Percentiles rank a stretch among this genome's conserved stretches.
phyloP scores from a whole-genome alignment of 2,329 filamentous ascomycete species.

The Aspergillus cejpii region DNA sequence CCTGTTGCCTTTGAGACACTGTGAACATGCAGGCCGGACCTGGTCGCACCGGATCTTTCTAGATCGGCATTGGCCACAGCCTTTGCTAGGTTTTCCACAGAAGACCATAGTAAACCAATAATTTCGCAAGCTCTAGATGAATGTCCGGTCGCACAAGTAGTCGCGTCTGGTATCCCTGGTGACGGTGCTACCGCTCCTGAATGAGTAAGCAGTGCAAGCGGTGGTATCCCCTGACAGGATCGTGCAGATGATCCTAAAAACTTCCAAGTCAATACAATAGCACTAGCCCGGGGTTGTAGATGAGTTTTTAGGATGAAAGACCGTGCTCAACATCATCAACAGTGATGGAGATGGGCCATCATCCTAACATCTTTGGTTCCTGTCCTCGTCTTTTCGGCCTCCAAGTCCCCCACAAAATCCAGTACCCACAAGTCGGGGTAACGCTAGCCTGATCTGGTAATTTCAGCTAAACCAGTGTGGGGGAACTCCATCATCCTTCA shows the following conservation, averaged over 20 bases:
- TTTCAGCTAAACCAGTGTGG: too few species aligned
- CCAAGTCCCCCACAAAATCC: not conserved
- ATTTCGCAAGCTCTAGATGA: not conserved
- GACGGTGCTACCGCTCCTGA: not conserved
- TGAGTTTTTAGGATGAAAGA: not conserved
- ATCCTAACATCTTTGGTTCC: too few species aligned
- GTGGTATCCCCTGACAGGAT: not conserved
- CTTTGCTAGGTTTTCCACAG: conserved; percentile 42
- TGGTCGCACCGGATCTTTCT: conserved; percentile 53
- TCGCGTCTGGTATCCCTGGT: not conserved
- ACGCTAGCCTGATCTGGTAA: not conserved
- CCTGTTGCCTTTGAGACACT: conserved; percentile 55
- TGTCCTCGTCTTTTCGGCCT: not conserved
- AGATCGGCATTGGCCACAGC: conserved; percentile 39
- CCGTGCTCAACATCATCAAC: not conserved
- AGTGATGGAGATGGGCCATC: not conserved
- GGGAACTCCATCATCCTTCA: too few species aligned
- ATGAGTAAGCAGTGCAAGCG: not conserved
- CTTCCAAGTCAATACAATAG: not conserved
- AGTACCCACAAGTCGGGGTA: not conserved
- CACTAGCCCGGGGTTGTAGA: not conserved
- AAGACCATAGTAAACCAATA: conserved; percentile 35
- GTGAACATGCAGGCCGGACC: conserved; percentile 54
- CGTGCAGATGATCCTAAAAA: not conserved
- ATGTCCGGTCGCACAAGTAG: not conserved